phyloP scores from a whole-genome alignment of 1,284 basidiomycete genomes.

The Cystobasidium slooffiae region DNA sequence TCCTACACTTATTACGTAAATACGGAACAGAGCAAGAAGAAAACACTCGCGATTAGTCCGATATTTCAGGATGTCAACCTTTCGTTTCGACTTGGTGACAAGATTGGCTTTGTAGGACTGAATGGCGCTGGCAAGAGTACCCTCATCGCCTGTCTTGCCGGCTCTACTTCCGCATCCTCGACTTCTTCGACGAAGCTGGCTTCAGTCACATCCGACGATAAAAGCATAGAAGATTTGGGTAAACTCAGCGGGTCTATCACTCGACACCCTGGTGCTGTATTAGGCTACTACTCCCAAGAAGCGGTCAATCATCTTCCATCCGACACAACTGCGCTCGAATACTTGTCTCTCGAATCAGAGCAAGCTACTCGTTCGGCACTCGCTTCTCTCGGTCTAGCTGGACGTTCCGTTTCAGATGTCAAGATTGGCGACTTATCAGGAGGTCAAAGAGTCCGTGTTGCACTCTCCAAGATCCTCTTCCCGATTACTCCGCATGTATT shows the following conservation, averaged over 20 bases:
- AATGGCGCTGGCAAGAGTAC: constrained; percentile 69
- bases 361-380: constrained; percentile 61
- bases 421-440: constrained; percentile 63
- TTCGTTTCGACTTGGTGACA: constrained; percentile 65
- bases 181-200: too few relatives aligned
- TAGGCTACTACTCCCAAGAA: constrained; percentile 62
- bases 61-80: constrained; percentile 65
- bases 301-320: constrained; percentile 55
- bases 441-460: constrained; percentile 66
- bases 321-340: constrained; percentile 58
- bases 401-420: constrained; percentile 61
- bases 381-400: constrained; percentile 63
- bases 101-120: constrained; percentile 66
- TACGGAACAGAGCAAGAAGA: constrained; percentile 44
- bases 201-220: background rate
- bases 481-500: constrained; percentile 63
- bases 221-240: constrained; percentile 59
- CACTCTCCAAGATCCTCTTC: constrained; percentile 62
- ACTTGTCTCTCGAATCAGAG: constrained; percentile 58
- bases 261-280: constrained; percentile 65
- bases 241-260: constrained; percentile 65
- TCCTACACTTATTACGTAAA: constrained; percentile 59
- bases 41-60: constrained; percentile 38
- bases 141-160: constrained; percentile 58
- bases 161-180: constrained; percentile 60